Evolutionary conservation across 371 early-diverging fungal species (phyloP), one percentile per base, ranked within the genome.

Genomic region (Mucor racemosus): DNA sequence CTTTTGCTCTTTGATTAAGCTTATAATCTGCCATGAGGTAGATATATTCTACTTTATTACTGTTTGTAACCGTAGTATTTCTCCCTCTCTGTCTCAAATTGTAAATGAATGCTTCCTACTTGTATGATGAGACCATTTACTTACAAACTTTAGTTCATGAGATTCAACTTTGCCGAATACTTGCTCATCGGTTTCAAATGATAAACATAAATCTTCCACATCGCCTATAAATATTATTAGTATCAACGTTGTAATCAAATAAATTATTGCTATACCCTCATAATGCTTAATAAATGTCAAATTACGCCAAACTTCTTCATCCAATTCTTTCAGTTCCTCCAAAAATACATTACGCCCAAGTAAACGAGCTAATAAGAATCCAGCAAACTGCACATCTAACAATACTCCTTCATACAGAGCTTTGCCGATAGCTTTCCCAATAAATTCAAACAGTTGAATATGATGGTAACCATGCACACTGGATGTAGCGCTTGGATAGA

Each of bases 351-450:
- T 85, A 65, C 87, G 79, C 3, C 94, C 94, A 11, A 96, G 76
- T 69, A 94, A 82, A 68, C 92, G 92, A 57, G 92, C 87, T 60
- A 96, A 66, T 50, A 97, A 86, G 74, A 97, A 97, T 13, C 80
- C 77, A 6, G 96, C 94, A 86, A 97, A 97, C 63, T 91, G 88
- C 17, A 88, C 90, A 61, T 96, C 95, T 4, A 96, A 83, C 35
- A 97, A 80, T 8, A 96, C 85, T 0, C 94, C 94, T 70, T 97
- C 95, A 64, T 94, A 94, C 57, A 97, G 73, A 15, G 96, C 95
- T 72, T 97, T 97, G 13, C 94, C 96, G 31, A 97, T 75, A 50
- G 95, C 88, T 64, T 91, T 88, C 15, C 97, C 97, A 57, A 96
- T 84, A 69, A 96, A 92, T 59, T 89, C 86, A 69, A 91, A 89